Conservation (phyloP, 768 basidiomycete species). For the Clathrus columnatus region DNA sequence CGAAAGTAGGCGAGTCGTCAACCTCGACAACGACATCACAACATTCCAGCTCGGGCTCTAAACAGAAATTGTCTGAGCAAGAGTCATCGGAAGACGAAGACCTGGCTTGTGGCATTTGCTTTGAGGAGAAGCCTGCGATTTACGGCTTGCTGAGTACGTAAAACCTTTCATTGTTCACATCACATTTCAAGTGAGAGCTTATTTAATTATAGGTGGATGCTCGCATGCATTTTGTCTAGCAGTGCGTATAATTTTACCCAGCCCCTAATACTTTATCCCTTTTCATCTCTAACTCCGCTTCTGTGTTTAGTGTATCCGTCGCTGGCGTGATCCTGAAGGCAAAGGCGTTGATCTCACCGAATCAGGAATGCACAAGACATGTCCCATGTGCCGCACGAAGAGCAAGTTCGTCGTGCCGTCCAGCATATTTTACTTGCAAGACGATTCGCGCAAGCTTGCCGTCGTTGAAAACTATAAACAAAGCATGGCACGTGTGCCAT, state of each 20-base stretch:
- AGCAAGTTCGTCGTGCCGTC: conserved; percentile 70
- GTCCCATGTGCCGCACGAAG: conserved; percentile 64
- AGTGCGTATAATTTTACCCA: too few relatives aligned
- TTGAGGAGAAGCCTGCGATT: conserved; percentile 52
- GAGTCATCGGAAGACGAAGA: conserved; percentile 32
- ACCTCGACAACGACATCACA: neutral
- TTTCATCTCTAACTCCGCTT: conserved; percentile 8
- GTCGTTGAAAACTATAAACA: conserved; percentile 53
- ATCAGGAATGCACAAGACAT: conserved; percentile 61
- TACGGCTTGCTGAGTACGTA: conserved; percentile 60
- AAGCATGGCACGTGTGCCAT: conserved; percentile 64
- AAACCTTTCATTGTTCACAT: neutral
- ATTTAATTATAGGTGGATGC: conserved; percentile 47
- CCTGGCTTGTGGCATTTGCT: conserved; percentile 60
- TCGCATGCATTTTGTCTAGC: conserved; percentile 70
- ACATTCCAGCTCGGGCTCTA: neutral
- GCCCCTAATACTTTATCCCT: neutral
- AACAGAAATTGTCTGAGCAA: neutral
- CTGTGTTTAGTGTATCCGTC: conserved; percentile 57
- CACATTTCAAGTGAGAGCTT: neutral
- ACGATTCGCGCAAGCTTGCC: conserved; percentile 41
- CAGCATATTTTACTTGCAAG: conserved; percentile 53
- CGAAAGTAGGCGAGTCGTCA: neutral
- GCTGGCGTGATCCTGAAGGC: conserved; percentile 60
- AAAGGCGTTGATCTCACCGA: conserved; percentile 42